A percentile compares a stretch with the other conserved stretches of the same genome.
Evolutionary conservation across 2,329 filamentous ascomycete genomes (phyloP).

Genomic region (Aspergillus novoparasiticus): DNA sequence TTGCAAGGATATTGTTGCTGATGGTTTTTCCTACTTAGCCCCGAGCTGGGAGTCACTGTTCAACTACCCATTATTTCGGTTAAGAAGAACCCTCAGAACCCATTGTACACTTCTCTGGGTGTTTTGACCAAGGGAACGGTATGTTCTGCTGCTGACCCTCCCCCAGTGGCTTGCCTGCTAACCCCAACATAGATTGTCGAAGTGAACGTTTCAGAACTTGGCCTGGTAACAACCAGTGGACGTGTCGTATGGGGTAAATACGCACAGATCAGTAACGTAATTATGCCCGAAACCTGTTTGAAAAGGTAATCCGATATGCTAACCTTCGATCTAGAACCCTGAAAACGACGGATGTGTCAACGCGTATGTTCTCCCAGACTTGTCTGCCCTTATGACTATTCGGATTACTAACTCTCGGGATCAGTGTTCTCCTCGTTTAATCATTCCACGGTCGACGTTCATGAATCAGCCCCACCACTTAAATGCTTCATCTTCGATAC

Average conservation of each 20-base stretch:
- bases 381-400: not conserved
- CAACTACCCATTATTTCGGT: slow-evolving; percentile 78
- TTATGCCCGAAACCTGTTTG: not conserved
- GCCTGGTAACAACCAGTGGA: slow-evolving; percentile 84
- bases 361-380: slow-evolving; percentile 43
- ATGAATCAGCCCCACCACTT: not conserved
- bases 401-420: not conserved
- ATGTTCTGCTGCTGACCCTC: not conserved
- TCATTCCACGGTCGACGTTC: not conserved
- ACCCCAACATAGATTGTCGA: slow-evolving; percentile 61
- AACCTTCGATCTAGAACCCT: slow-evolving; percentile 23
- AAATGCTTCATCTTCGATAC: slow-evolving; percentile 14
- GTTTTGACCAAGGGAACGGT: slow-evolving; percentile 84
- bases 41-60: slow-evolving; percentile 82
- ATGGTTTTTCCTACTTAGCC: slow-evolving; percentile 36
- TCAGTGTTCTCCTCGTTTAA: slow-evolving; percentile 24
- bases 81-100: slow-evolving; percentile 86
- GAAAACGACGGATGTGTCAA: slow-evolving; percentile 67
- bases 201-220: slow-evolving; percentile 90
- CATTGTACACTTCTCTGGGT: slow-evolving; percentile 88
- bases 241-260: slow-evolving; percentile 93
- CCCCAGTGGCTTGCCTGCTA: not conserved
- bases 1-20: slow-evolving; percentile 14
- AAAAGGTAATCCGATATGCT: slow-evolving; percentile 8
- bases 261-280: slow-evolving; percentile 63